These are phyloP conservation scores for Thermothielavioides terrestris DNA, from an alignment of 495 filamentous ascomycete genomes.

Conservation along the genomic window DNA sequence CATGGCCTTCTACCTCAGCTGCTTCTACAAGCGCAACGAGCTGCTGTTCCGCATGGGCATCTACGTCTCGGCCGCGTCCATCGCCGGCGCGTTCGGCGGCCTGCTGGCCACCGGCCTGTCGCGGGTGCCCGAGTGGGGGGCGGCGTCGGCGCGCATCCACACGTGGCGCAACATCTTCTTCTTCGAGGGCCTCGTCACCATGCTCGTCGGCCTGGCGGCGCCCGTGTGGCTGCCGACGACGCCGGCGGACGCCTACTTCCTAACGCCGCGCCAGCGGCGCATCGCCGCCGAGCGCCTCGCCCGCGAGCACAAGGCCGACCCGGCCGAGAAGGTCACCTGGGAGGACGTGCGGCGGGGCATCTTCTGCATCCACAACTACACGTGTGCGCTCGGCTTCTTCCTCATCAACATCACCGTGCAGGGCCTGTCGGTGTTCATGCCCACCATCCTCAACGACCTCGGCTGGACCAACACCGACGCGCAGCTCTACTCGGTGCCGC, in stretches of 20 bases:
- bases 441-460: slow-evolving; percentile 41
- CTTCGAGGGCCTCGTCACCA: slow-evolving; percentile 53
- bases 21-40: slow-evolving; percentile 50
- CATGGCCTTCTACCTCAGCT: slow-evolving; percentile 47
- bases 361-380: slow-evolving; percentile 39
- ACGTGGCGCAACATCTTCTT: slow-evolving; percentile 62
- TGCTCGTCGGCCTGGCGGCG: slow-evolving; percentile 39
- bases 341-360: slow-evolving; percentile 32
- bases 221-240: slow-evolving; percentile 49
- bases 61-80: slow-evolving; percentile 47
- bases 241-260: slow-evolving; percentile 41
- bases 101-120: slow-evolving; percentile 46
- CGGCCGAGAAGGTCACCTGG: slow-evolving; percentile 31
- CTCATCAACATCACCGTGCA: slow-evolving; percentile 47
- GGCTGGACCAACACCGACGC: slow-evolving; percentile 38
- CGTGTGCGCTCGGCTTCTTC: slow-evolving; percentile 41
- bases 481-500: slow-evolving; percentile 45
- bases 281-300: slow-evolving; percentile 35
- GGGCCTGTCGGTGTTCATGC: slow-evolving; percentile 43
- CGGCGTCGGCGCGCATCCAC: slow-evolving; percentile 35
- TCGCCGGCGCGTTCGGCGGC: slow-evolving; percentile 50
- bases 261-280: slow-evolving; percentile 42
- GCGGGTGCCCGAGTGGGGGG: slow-evolving; percentile 40
- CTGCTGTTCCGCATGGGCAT: slow-evolving; percentile 49
- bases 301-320: slow-evolving; percentile 29